Conservation (phyloP, 495 filamentous ascomycete species). For the Trichocladium antarcticum region DNA sequence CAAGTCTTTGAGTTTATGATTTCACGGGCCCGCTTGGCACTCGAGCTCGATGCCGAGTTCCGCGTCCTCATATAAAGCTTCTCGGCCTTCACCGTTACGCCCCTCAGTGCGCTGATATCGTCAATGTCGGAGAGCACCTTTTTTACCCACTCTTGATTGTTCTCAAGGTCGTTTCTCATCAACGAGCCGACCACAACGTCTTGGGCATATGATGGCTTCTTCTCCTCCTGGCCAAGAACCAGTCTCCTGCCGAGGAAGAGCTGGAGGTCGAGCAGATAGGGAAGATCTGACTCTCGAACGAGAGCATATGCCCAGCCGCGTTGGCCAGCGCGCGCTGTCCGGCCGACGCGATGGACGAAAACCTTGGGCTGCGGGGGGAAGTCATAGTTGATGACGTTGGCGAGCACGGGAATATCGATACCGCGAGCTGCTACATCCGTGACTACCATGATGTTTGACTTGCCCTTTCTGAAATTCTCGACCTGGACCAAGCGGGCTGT, state of each 20-base stretch:
- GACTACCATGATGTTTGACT: conserved; percentile 86
- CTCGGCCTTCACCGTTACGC: conserved; percentile 77
- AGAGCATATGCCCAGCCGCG: conserved; percentile 92
- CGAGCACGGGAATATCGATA: conserved; percentile 93
- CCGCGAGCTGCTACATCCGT: conserved; percentile 95
- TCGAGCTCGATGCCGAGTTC: conserved; percentile 76
- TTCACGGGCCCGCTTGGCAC: conserved; percentile 72
- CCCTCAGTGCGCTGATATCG: conserved; percentile 58
- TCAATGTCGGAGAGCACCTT: conserved; percentile 62
- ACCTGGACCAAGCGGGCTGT: conserved; percentile 85
- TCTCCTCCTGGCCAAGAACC: conserved; percentile 50
- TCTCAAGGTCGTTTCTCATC: conserved; percentile 56
- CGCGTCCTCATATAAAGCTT: conserved; percentile 83
- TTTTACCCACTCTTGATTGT: conserved; percentile 63
- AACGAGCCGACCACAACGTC: conserved; percentile 72
- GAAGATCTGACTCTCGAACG: conserved; percentile 69
- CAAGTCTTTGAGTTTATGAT: conserved; percentile 56
- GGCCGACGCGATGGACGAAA: conserved; percentile 90
- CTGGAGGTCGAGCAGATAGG: conserved; percentile 90
- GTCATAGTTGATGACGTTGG: conserved; percentile 98
- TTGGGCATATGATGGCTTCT: conserved; percentile 56
- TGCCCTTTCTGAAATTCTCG: conserved; percentile 69
- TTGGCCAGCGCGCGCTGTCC: conserved; percentile 85
- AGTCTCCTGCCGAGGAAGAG: conserved; percentile 78
- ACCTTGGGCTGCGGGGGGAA: conserved; percentile 96